Evolutionary conservation across 768 basidiomycete species (phyloP).

Genomic region (Mrakia gelida): DNA sequence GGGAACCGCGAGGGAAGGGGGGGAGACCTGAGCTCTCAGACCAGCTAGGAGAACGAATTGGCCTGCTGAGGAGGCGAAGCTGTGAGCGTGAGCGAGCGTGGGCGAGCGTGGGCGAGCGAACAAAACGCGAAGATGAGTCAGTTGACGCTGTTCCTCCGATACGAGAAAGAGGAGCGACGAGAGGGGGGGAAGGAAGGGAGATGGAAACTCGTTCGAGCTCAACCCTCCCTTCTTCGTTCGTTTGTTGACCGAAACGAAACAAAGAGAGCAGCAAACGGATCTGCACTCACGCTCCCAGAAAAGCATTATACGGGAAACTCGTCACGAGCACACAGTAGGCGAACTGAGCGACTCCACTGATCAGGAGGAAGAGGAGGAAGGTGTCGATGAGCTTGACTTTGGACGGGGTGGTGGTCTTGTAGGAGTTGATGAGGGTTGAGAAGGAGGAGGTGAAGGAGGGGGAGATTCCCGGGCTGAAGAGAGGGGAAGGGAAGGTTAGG

Average conservation of each 20-base stretch:
- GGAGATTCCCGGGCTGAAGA: neutral
- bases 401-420: slow-evolving; percentile 68
- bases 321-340: slow-evolving; percentile 85
- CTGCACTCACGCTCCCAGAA: slow-evolving; percentile 80
- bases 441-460: slow-evolving; percentile 26
- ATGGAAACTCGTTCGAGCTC: too few species aligned
- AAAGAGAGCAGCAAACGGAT: too few species aligned
- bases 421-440: slow-evolving; percentile 66
- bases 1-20: slow-evolving; percentile 50
- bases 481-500: neutral
- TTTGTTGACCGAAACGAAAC: too few species aligned
- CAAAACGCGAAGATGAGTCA: too few species aligned
- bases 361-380: slow-evolving; percentile 85
- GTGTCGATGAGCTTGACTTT: slow-evolving; percentile 90
- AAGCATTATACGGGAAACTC: slow-evolving; percentile 95
- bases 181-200: too few species aligned
- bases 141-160: too few species aligned
- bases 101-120: neutral
- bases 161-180: too few species aligned
- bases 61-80: slow-evolving; percentile 87
- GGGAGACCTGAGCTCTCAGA: slow-evolving; percentile 85
- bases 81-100: slow-evolving; percentile 42
- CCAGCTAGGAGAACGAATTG: slow-evolving; percentile 95
- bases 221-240: too few species aligned
- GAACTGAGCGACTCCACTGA: slow-evolving; percentile 86